phyloP scores from a whole-genome alignment of 2,329 filamentous ascomycete genomes.

The Botrytis deweyae region DNA sequence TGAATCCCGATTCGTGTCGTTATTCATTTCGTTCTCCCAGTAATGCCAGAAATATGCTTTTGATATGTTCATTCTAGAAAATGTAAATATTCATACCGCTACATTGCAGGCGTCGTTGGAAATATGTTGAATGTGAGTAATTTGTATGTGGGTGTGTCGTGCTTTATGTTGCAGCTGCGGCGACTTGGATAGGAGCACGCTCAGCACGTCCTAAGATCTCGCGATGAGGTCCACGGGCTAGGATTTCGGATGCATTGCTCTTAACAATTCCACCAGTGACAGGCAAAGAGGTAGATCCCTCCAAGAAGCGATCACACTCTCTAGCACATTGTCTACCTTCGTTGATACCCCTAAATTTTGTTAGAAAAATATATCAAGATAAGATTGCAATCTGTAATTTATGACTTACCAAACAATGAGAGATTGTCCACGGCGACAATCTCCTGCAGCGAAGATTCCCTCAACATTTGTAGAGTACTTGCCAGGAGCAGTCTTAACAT shows the following conservation, averaged over 20 bases:
- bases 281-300: constrained; percentile 74
- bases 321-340: constrained; percentile 91
- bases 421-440: constrained; percentile 91
- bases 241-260: constrained; percentile 70
- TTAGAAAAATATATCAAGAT: constrained; percentile 40
- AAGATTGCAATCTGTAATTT: neutral
- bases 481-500: constrained; percentile 88
- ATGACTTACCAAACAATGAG: constrained; percentile 85
- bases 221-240: constrained; percentile 39
- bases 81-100: neutral
- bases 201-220: constrained; percentile 30
- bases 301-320: constrained; percentile 86
- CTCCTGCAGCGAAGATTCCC: constrained; percentile 90
- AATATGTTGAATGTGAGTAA: constrained; percentile 12
- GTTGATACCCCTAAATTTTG: constrained; percentile 75
- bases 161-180: constrained; percentile 32
- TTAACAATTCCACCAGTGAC: constrained; percentile 93
- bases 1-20: constrained; percentile 1
- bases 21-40: constrained; percentile 10
- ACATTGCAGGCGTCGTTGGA: constrained; percentile 1
- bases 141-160: neutral
- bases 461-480: constrained; percentile 86
- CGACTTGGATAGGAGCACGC: constrained; percentile 30
- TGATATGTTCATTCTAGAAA: constrained; percentile 12
- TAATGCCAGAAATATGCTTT: constrained; percentile 18